Conservation (phyloP, 306 rosid genomes). For the Cicer bijugum region DNA sequence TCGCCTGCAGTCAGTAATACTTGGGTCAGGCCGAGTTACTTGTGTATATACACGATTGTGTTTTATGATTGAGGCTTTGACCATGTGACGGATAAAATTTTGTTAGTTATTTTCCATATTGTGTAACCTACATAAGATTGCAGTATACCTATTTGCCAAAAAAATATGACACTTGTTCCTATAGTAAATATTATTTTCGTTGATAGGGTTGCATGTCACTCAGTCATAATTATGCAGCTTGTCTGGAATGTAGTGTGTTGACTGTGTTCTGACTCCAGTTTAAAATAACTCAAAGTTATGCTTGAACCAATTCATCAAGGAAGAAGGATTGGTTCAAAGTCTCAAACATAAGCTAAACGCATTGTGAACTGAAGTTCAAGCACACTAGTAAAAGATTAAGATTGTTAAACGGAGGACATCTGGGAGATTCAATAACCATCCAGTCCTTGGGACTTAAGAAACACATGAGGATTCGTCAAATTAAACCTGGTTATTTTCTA, state of each 20-base stretch:
- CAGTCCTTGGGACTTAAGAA: neutral
- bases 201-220: neutral
- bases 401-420: neutral
- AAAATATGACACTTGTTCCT: neutral
- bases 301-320: neutral
- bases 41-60: neutral
- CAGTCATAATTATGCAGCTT: neutral
- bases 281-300: neutral
- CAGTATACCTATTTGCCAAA: neutral
- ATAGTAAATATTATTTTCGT: neutral
- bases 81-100: neutral
- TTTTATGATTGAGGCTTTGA: neutral
- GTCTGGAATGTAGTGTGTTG: neutral
- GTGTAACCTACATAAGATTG: neutral
- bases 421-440: neutral
- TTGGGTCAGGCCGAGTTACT: neutral
- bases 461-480: neutral
- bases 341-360: neutral
- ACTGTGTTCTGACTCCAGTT: neutral
- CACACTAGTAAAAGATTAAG: neutral
- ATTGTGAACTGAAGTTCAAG: neutral
- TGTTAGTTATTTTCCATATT: conserved; percentile 2
- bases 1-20: neutral
- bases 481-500: neutral
- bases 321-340: neutral